Conservation (phyloP, 768 basidiomycete species). For the Psilocybe tampanensis region DNA sequence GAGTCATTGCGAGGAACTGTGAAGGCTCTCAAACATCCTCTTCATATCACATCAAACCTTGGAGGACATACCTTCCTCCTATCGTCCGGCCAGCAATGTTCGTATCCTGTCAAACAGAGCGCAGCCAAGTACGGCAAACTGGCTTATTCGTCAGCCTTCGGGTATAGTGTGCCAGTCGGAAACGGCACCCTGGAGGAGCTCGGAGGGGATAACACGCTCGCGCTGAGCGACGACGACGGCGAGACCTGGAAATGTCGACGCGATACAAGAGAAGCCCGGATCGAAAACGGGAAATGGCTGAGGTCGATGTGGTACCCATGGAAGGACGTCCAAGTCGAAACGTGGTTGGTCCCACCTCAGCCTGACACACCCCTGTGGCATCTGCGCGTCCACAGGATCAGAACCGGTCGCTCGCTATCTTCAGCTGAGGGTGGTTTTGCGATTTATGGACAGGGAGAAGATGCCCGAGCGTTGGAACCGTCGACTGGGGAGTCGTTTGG, state of each 20-base stretch:
- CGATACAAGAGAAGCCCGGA: constrained; percentile 60
- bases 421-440: constrained; percentile 75
- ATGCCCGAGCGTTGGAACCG: constrained; percentile 62
- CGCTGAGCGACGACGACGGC: constrained; percentile 68
- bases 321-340: constrained; percentile 72
- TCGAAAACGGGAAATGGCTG: constrained; percentile 57
- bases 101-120: constrained; percentile 77
- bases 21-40: constrained; percentile 59
- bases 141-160: constrained; percentile 77
- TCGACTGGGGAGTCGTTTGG: constrained; percentile 44
- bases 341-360: constrained; percentile 71
- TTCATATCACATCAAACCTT: constrained; percentile 67
- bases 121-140: constrained; percentile 82
- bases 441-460: constrained; percentile 65
- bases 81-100: constrained; percentile 78
- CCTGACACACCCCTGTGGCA: constrained; percentile 65
- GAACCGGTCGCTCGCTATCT: constrained; percentile 47
- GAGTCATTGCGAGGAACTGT: constrained; percentile 43
- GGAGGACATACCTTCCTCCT: constrained; percentile 71
- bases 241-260: constrained; percentile 75
- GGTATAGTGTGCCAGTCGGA: constrained; percentile 73
- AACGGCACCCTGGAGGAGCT: constrained; percentile 70
- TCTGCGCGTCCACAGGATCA: constrained; percentile 66
- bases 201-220: constrained; percentile 71
- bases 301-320: constrained; percentile 77